A percentile compares a stretch with the other conserved stretches of the same genome.
Evolutionary conservation across 257 asterid species (phyloP).

Genomic region (Solanum stenotomum): DNA sequence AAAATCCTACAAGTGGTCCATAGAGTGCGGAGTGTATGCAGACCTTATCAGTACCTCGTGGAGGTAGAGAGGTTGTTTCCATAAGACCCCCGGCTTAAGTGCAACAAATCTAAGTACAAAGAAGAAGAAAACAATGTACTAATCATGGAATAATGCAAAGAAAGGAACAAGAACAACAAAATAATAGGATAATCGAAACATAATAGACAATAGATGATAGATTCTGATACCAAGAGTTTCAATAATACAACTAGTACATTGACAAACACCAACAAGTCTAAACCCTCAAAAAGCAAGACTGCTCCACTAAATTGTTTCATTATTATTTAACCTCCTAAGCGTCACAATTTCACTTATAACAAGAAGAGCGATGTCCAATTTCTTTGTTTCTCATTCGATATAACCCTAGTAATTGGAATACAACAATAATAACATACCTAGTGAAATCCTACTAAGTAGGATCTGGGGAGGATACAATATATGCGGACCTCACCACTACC

Average conservation of each 20-base stretch:
- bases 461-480: too few species aligned
- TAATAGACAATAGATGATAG: background rate
- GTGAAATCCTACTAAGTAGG: too few species aligned
- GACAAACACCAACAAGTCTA: background rate
- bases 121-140: background rate
- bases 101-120: background rate
- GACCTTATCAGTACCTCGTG: rapidly evolving
- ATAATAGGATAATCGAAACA: background rate
- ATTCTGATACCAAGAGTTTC: too few species aligned
- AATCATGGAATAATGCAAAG: background rate
- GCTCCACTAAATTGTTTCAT: background rate
- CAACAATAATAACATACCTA: background rate
- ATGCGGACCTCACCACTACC: background rate
- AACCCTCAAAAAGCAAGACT: background rate
- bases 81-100: rapidly evolving
- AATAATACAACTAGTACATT: too few species aligned
- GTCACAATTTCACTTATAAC: background rate
- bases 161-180: too few species aligned
- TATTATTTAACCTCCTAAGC: background rate
- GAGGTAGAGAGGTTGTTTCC: background rate
- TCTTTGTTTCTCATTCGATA: background rate
- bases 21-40: rapidly evolving
- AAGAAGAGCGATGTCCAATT: background rate
- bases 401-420: background rate
- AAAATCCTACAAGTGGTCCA: background rate